Evolutionary conservation across 2,329 filamentous ascomycete species (phyloP).

Genomic region (Arthroderma sp.): DNA sequence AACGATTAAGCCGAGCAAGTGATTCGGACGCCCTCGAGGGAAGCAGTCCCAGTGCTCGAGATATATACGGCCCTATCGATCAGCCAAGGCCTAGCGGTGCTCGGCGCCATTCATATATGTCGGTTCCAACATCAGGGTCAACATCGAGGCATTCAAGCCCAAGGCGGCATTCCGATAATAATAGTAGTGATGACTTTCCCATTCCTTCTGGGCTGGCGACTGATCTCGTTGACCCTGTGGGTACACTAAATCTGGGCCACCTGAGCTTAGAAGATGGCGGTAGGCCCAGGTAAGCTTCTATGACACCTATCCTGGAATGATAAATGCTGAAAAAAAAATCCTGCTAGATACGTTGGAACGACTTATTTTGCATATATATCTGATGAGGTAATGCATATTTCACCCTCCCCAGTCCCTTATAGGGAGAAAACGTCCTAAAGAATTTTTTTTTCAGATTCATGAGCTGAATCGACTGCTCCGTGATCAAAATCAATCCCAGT

Average conservation of each 20-base stretch:
- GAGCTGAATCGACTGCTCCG: constrained; percentile 32
- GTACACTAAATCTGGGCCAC: constrained; percentile 28
- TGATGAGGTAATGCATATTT: constrained; percentile 22
- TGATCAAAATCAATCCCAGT: constrained; percentile 25
- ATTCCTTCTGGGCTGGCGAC: constrained; percentile 29
- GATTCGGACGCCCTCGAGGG: constrained; percentile 16
- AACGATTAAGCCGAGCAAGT: constrained; percentile 25
- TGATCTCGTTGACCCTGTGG: constrained; percentile 30
- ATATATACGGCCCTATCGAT: constrained; percentile 1
- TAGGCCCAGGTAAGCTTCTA: constrained; percentile 18
- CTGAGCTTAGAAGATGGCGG: constrained; percentile 32
- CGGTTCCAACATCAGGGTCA: constrained; percentile 3
- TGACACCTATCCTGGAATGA: background rate
- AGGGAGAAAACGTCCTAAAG: constrained; percentile 1
- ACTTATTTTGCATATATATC: constrained; percentile 35
- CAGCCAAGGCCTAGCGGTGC: background rate
- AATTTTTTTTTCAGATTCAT: constrained; percentile 23
- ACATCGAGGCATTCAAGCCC: constrained; percentile 20
- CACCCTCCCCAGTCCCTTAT: background rate
- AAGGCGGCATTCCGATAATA: constrained; percentile 21
- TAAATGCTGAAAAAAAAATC: constrained; percentile 2
- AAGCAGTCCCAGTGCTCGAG: background rate
- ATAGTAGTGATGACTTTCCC: constrained; percentile 27
- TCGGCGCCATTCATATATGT: background rate
- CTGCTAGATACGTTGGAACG: constrained; percentile 30